These are phyloP conservation scores for Chrysopogon serrulatus DNA, from an alignment of 176 grass and related monocot genomes.

Conservation along the genomic window DNA sequence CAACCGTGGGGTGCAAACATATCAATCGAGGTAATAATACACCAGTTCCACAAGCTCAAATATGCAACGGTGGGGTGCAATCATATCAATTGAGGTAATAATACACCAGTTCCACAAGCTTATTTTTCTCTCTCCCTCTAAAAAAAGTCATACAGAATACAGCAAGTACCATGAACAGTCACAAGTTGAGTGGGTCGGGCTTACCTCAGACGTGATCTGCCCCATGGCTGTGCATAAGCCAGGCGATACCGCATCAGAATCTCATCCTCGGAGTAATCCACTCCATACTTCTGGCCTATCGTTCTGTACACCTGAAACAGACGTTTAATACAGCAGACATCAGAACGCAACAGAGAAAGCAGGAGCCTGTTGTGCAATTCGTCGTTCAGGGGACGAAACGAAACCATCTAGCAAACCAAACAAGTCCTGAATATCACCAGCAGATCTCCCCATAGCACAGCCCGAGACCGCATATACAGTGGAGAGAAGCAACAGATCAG, in stretches of 20 bases:
- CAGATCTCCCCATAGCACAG: not conserved
- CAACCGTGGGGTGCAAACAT: too few relatives aligned
- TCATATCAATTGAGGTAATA: not conserved
- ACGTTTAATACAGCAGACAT: not conserved
- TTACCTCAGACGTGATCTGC: conserved; percentile 83
- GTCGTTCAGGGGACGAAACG: not conserved
- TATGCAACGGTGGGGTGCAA: not conserved
- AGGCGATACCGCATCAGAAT: conserved; percentile 68
- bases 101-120: conserved; percentile 15
- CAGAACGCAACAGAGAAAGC: not conserved
- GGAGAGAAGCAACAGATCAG: not conserved
- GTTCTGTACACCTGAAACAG: conserved; percentile 64
- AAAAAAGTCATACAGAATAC: too few relatives aligned
- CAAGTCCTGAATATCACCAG: not conserved
- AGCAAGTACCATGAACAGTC: not conserved
- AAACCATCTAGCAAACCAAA: not conserved
- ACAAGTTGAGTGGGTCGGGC: not conserved
- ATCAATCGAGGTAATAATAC: too few relatives aligned
- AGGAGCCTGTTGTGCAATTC: not conserved
- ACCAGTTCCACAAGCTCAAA: too few relatives aligned
- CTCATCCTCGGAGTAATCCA: conserved; percentile 82
- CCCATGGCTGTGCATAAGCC: conserved; percentile 86
- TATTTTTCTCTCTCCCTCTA: not conserved
- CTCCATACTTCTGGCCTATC: conserved; percentile 89
- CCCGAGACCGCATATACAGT: not conserved